Conservation (phyloP, 225 moss, liverwort and hornwort genomes). For the Thuidium tamariscinum region DNA sequence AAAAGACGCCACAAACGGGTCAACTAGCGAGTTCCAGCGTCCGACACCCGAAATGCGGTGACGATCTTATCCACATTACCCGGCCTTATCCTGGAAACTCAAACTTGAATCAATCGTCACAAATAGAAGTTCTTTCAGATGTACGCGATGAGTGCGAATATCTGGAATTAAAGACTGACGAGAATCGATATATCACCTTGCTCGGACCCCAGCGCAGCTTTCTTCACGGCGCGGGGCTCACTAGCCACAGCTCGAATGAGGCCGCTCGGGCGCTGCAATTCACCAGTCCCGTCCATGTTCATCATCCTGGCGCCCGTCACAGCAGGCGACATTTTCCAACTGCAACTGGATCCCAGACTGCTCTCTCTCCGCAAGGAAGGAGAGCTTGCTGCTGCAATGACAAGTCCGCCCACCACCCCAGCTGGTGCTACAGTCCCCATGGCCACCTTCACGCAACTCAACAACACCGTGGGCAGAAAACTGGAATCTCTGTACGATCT, state of each 20-base stretch:
- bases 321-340: conserved; percentile 8
- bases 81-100: background rate
- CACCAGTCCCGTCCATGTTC: background rate
- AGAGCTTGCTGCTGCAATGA: background rate
- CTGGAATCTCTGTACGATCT: background rate
- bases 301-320: background rate
- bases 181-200: background rate
- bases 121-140: background rate
- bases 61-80: background rate
- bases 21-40: background rate
- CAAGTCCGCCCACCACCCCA: background rate
- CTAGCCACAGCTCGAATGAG: conserved; percentile 11
- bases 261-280: background rate
- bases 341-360: background rate
- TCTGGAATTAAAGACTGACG: background rate
- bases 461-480: background rate
- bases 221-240: conserved; percentile 8
- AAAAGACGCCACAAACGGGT: background rate
- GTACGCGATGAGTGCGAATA: background rate
- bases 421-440: conserved; percentile 5
- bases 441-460: background rate
- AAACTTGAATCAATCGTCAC: background rate
- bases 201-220: background rate
- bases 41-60: background rate
- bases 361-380: background rate